These are phyloP conservation scores for Jasminum sambac DNA, from an alignment of 257 asterid genomes.

Conservation along the genomic window DNA sequence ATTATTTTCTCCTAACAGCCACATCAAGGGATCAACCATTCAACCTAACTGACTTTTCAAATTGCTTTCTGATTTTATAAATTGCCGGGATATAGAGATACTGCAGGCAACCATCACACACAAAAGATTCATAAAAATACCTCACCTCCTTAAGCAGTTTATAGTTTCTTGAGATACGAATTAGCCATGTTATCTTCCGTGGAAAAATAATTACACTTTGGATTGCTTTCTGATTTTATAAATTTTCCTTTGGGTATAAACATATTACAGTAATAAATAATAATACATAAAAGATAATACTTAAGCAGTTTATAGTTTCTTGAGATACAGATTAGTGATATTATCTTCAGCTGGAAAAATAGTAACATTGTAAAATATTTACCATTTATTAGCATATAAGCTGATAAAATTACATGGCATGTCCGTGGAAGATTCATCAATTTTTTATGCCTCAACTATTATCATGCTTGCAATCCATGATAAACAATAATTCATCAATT, in stretches of 20 bases:
- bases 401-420: background rate
- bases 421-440: slow-evolving; percentile 15
- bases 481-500: slow-evolving; percentile 12
- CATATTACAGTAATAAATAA: background rate
- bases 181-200: slow-evolving; percentile 17
- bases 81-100: background rate
- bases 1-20: background rate
- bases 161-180: background rate
- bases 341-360: slow-evolving; percentile 15
- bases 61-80: background rate
- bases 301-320: background rate
- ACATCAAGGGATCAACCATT: background rate
- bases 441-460: slow-evolving; percentile 10
- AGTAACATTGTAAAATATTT: slow-evolving; percentile 10
- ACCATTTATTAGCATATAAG: background rate
- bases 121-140: slow-evolving; percentile 1
- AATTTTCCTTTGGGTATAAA: background rate
- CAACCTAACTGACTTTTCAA: background rate
- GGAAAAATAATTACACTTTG: background rate
- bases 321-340: background rate
- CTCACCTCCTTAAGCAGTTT: background rate
- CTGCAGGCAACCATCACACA: background rate
- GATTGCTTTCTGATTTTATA: background rate
- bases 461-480: slow-evolving; percentile 1
- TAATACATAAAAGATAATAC: background rate